These are phyloP conservation scores for Chlamydomonas sp. DNA, from an alignment of 139 green algal genomes.

Conservation along the genomic window DNA sequence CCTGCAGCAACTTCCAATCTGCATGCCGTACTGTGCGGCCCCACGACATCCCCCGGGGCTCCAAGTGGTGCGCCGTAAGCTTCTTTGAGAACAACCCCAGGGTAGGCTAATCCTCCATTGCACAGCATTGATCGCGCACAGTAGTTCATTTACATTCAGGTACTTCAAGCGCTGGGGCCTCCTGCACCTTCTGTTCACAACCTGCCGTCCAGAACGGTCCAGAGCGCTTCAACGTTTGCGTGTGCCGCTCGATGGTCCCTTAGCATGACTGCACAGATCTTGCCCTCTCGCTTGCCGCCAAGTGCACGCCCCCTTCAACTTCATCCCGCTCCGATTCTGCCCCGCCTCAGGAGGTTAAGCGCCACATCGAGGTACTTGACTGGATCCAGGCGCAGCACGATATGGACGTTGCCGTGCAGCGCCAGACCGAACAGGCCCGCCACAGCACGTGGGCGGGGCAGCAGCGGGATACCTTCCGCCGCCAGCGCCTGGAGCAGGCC, in stretches of 20 bases:
- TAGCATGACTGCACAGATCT: too few relatives aligned
- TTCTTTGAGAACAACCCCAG: slow-evolving; percentile 51
- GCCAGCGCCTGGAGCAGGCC: slow-evolving; percentile 48
- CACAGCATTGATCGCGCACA: slow-evolving; percentile 34
- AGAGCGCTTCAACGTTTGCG: too few relatives aligned
- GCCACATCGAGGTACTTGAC: not conserved
- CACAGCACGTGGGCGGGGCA: slow-evolving; percentile 40
- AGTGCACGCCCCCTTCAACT: not conserved
- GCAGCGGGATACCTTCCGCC: slow-evolving; percentile 51
- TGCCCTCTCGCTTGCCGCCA: too few relatives aligned
- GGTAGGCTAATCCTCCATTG: slow-evolving; percentile 44
- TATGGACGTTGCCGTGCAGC: slow-evolving; percentile 20
- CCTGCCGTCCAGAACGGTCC: too few relatives aligned
- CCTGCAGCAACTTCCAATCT: slow-evolving; percentile 1
- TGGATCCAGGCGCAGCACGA: slow-evolving; percentile 4
- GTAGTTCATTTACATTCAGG: not conserved
- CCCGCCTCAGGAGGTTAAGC: too few relatives aligned
- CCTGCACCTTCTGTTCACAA: too few relatives aligned
- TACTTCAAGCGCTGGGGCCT: too few relatives aligned
- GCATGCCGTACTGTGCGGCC: slow-evolving; percentile 15
- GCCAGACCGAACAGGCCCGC: slow-evolving; percentile 15
- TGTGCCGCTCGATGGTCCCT: too few relatives aligned
- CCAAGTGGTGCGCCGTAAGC: slow-evolving; percentile 30
- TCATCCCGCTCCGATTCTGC: not conserved
- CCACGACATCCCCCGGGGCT: not conserved